Evolutionary conservation across 2,329 filamentous ascomycete genomes (phyloP).

Genomic region (Cladosporium phlei): DNA sequence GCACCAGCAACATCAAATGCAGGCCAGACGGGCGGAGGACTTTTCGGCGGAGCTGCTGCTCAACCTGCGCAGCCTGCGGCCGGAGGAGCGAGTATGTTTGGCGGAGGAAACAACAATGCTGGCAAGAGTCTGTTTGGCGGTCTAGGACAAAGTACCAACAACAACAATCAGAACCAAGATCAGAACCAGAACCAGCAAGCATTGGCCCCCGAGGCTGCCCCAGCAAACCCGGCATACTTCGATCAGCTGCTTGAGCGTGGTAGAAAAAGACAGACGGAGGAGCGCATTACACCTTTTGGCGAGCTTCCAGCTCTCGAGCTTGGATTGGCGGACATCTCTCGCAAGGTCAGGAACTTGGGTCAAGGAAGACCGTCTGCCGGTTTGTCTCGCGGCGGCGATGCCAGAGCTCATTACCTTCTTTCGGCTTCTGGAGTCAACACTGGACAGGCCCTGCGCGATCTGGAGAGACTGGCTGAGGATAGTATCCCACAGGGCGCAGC

Average conservation of each 20-base stretch:
- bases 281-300: conserved; percentile 58
- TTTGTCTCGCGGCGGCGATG: conserved; percentile 40
- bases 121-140: conserved; percentile 25
- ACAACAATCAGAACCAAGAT: conserved; percentile 9
- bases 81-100: conserved; percentile 11
- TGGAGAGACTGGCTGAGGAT: conserved; percentile 40
- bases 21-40: no score
- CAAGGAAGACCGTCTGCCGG: conserved; percentile 62
- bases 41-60: conserved; percentile 12
- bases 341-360: conserved; percentile 70
- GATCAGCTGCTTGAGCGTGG: conserved; percentile 60
- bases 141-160: conserved; percentile 15
- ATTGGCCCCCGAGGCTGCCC: conserved; percentile 22
- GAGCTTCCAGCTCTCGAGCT: conserved; percentile 87
- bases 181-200: conserved; percentile 16
- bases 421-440: conserved; percentile 91
- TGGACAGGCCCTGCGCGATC: conserved; percentile 75
- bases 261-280: conserved; percentile 64
- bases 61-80: conserved; percentile 14
- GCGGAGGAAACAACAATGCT: conserved; percentile 15
- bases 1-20: no score
- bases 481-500: neutral
- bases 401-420: conserved; percentile 75
- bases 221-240: conserved; percentile 56
- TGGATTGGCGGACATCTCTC: conserved; percentile 79